Percentiles rank a stretch among this genome's conserved stretches.
Evolutionary conservation across 441 rosid species (phyloP).

Genomic region (Pelargonium myrrhifolium): DNA sequence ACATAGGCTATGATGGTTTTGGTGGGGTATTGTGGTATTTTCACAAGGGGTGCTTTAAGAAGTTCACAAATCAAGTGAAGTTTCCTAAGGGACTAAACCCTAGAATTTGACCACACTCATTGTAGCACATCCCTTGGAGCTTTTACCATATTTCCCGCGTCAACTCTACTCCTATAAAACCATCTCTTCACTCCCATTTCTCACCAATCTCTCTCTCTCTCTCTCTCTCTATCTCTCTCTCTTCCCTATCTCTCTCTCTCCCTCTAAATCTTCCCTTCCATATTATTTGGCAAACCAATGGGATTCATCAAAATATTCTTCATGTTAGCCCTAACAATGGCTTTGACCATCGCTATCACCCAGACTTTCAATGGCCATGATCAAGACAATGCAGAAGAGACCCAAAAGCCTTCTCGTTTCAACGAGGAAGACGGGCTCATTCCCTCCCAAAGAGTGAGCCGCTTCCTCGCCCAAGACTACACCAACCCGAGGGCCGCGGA

Average conservation of each 20-base stretch:
- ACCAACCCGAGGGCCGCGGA: conserved; percentile 60
- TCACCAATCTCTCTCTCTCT: neutral
- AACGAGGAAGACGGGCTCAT: conserved; percentile 4
- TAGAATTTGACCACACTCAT: conserved; percentile 33
- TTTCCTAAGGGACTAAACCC: conserved; percentile 18
- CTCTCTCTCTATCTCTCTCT: neutral
- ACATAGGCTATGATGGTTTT: too few relatives aligned
- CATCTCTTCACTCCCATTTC: conserved; percentile 20
- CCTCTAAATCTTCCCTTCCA: too few relatives aligned
- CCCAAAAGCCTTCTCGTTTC: too few relatives aligned
- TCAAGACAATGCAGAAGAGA: conserved; percentile 10
- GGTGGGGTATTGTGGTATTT: too few relatives aligned
- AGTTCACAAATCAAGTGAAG: neutral
- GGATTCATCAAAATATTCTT: conserved; percentile 35
- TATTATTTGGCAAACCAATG: too few relatives aligned
- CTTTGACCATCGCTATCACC: conserved; percentile 35
- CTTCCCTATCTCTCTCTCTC: conserved; percentile 13
- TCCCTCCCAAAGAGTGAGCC: conserved; percentile 38
- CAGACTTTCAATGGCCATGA: conserved; percentile 21
- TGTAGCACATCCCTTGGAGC: conserved; percentile 25
- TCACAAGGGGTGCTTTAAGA: too few relatives aligned
- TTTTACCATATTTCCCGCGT: conserved; percentile 46
- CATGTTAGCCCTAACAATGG: conserved; percentile 45
- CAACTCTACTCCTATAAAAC: conserved; percentile 48
- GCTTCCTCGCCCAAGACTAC: conserved; percentile 40